Conservation (phyloP, 306 rosid species). For the Malus domestica region DNA sequence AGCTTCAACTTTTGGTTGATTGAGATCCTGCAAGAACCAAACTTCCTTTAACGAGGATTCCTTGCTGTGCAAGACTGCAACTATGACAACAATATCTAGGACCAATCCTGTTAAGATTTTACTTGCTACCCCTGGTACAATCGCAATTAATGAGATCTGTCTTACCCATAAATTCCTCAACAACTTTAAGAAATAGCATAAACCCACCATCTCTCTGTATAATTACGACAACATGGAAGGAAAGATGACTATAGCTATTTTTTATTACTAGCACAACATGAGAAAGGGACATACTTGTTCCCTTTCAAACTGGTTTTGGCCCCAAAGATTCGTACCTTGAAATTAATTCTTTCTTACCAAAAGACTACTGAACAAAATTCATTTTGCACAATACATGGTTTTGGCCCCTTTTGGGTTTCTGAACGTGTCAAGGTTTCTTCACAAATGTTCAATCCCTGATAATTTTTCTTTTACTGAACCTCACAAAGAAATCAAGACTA, state of each 20-base stretch:
- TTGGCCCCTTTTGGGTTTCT: not conserved
- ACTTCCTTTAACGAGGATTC: not conserved
- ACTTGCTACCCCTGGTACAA: not conserved
- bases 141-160: not conserved
- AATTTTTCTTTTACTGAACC: not conserved
- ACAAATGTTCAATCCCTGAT: not conserved
- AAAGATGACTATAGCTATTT: not conserved
- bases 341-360: not conserved
- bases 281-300: not conserved
- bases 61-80: not conserved
- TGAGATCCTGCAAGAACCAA: conserved; percentile 70
- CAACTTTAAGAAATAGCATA: not conserved
- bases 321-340: not conserved
- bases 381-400: not conserved
- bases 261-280: not conserved
- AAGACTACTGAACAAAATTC: not conserved
- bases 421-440: not conserved
- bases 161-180: not conserved
- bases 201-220: not conserved
- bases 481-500: not conserved
- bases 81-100: not conserved
- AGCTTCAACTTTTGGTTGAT: conserved; percentile 66
- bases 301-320: not conserved
- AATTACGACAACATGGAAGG: not conserved
- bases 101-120: not conserved